Conservation (phyloP, 1,284 basidiomycete species). For the Tilletia walkeri region DNA sequence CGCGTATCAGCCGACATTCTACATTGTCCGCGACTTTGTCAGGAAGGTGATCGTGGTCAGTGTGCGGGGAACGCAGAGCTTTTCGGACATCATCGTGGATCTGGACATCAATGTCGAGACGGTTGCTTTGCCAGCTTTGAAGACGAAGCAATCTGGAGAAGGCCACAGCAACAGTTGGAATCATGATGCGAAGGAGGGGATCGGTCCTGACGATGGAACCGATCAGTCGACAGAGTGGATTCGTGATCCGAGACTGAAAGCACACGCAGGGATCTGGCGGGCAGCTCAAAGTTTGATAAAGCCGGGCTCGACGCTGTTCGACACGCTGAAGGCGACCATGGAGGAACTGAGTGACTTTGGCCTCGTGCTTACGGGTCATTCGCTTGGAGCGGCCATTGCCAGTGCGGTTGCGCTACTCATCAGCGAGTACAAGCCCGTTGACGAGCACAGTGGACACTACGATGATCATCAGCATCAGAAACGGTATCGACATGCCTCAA, state of each 20-base stretch:
- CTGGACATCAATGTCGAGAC: conserved; percentile 48
- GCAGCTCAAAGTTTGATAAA: conserved; percentile 46
- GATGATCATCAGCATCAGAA: too few relatives aligned
- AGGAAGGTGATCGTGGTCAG: conserved; percentile 51
- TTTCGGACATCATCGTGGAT: conserved; percentile 54
- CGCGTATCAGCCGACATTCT: conserved; percentile 52
- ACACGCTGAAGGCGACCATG: conserved; percentile 39
- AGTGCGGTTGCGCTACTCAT: conserved; percentile 49
- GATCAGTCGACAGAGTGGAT: neutral
- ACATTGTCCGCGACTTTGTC: conserved; percentile 47
- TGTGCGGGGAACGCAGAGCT: conserved; percentile 52
- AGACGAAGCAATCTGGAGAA: conserved; percentile 14
- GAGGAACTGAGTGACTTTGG: conserved; percentile 48
- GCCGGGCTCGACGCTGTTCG: conserved; percentile 44
- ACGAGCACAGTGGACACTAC: neutral
- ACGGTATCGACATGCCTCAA: neutral
- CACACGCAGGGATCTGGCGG: conserved; percentile 51
- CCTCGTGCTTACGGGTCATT: conserved; percentile 52
- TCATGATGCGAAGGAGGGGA: neutral
- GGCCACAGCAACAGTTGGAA: neutral
- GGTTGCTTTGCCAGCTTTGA: conserved; percentile 43
- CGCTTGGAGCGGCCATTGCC: conserved; percentile 51
- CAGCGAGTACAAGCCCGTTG: conserved; percentile 41
- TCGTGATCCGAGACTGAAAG: conserved; percentile 27
- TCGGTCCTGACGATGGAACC: neutral